Percentiles rank a stretch among this genome's conserved stretches.
Conservation (phyloP, 306 rosid genomes). For the Hylodesmum podocarpum region DNA sequence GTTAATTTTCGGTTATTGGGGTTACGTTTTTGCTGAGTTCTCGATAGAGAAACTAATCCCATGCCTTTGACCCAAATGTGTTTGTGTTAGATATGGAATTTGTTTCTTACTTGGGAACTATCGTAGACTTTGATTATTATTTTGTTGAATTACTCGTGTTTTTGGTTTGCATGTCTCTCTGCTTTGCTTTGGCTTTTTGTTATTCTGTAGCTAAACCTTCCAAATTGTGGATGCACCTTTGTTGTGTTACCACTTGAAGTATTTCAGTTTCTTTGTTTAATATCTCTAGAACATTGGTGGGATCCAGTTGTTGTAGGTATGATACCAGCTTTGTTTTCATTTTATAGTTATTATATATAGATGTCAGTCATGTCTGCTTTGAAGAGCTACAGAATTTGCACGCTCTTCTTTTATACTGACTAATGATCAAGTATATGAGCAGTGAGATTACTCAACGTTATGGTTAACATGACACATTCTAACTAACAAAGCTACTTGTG, state of each 20-base stretch:
- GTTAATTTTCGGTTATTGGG: not conserved
- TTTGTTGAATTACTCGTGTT: not conserved
- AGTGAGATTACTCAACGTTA: slow-evolving; percentile 1
- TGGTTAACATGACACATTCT: not conserved
- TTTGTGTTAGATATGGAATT: not conserved
- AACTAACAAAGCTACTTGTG: not conserved
- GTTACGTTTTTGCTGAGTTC: not conserved
- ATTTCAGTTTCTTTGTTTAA: not conserved
- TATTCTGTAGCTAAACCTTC: not conserved
- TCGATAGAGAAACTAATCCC: not conserved
- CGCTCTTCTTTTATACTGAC: slow-evolving; percentile 4
- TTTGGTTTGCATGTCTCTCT: not conserved
- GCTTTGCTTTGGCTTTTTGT: not conserved
- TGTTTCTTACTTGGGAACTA: not conserved
- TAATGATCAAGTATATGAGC: not conserved
- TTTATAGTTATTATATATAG: not conserved
- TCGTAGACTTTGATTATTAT: not conserved
- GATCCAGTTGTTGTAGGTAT: not conserved
- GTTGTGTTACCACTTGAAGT: too few species aligned
- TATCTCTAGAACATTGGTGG: not conserved
- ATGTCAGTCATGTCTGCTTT: not conserved
- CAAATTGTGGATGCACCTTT: slow-evolving; percentile 3
- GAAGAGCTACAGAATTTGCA: not conserved
- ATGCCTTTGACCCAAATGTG: slow-evolving; percentile 16
- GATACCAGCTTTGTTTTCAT: not conserved